phyloP scores from a whole-genome alignment of 805 yeast genomes.

The Candida maris region DNA sequence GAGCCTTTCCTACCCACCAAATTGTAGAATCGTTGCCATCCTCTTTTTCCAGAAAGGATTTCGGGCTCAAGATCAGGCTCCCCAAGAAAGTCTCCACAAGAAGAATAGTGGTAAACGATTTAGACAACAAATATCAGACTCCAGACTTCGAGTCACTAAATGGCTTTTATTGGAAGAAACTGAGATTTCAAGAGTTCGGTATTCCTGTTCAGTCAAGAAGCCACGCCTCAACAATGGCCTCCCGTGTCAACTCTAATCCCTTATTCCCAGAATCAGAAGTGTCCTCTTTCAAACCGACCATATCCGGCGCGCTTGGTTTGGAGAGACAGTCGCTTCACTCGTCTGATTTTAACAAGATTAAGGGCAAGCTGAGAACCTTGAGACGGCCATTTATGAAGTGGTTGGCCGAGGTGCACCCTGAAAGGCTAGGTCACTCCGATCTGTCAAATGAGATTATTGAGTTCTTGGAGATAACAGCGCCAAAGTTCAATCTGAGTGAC shows the following conservation, averaged over 20 bases:
- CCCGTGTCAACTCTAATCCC: slow-evolving; percentile 30
- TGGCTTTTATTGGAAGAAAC: slow-evolving; percentile 56
- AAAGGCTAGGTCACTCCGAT: slow-evolving; percentile 30
- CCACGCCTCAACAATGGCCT: slow-evolving; percentile 4
- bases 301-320: slow-evolving; percentile 24
- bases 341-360: slow-evolving; percentile 21
- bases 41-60: slow-evolving; percentile 62
- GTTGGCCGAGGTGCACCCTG: slow-evolving; percentile 51
- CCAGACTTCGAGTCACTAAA: slow-evolving; percentile 67
- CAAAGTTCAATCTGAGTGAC: slow-evolving; percentile 7
- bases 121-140: slow-evolving; percentile 64
- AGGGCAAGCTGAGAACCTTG: slow-evolving; percentile 41
- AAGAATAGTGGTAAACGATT: slow-evolving; percentile 58
- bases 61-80: slow-evolving; percentile 69
- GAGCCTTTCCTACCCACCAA: slow-evolving; percentile 62
- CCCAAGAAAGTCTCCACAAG: slow-evolving; percentile 60
- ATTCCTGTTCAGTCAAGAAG: slow-evolving; percentile 38
- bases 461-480: slow-evolving; percentile 33
- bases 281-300: slow-evolving; percentile 23
- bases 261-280: slow-evolving; percentile 33
- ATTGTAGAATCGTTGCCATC: slow-evolving; percentile 66
- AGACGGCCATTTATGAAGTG: slow-evolving; percentile 53
- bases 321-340: slow-evolving; percentile 22
- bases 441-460: slow-evolving; percentile 38
- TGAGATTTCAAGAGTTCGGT: slow-evolving; percentile 67